Percentiles rank a stretch among this genome's conserved stretches.
These are phyloP conservation scores for Thoreauomyces humboldtii DNA, from an alignment of 192 early-diverging fungal genomes.

Conservation along the genomic window DNA sequence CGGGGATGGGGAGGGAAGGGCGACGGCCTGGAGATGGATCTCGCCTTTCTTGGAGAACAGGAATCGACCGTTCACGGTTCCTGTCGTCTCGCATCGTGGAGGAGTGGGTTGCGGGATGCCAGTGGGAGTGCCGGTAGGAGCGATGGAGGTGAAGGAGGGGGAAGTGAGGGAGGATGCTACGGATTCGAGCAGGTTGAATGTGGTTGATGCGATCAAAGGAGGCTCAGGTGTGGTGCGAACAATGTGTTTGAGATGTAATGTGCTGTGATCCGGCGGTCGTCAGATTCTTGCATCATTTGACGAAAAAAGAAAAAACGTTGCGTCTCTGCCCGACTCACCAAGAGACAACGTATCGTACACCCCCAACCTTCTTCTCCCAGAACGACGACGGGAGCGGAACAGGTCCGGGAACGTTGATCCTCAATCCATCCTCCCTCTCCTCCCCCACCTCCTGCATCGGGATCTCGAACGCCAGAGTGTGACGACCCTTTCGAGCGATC, in stretches of 20 bases:
- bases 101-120: too few relatives aligned
- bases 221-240: slow-evolving; percentile 7
- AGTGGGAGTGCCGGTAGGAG: too few relatives aligned
- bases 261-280: not conserved
- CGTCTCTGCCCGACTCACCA: slow-evolving; percentile 22
- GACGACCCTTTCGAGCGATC: slow-evolving; percentile 38
- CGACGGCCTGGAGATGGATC: slow-evolving; percentile 26
- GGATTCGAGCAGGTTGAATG: slow-evolving; percentile 36
- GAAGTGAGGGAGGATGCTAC: too few relatives aligned
- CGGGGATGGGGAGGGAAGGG: slow-evolving; percentile 27
- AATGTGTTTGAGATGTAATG: slow-evolving; percentile 33
- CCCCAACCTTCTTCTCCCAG: slow-evolving; percentile 38
- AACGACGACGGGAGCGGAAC: slow-evolving; percentile 43
- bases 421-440: slow-evolving; percentile 3
- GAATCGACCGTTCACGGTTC: slow-evolving; percentile 12
- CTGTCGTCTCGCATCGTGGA: slow-evolving; percentile 19
- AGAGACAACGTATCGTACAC: slow-evolving; percentile 45
- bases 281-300: not conserved
- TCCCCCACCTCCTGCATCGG: slow-evolving; percentile 5
- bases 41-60: slow-evolving; percentile 38
- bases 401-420: not conserved
- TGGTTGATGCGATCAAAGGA: slow-evolving; percentile 24
- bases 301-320: not conserved
- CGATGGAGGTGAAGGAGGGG: too few relatives aligned
- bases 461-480: slow-evolving; percentile 33